A percentile compares a stretch with the other conserved stretches of the same genome.
These are phyloP conservation scores for Sporobolomyces phaffii DNA, from an alignment of 768 basidiomycete genomes.

Conservation along the genomic window DNA sequence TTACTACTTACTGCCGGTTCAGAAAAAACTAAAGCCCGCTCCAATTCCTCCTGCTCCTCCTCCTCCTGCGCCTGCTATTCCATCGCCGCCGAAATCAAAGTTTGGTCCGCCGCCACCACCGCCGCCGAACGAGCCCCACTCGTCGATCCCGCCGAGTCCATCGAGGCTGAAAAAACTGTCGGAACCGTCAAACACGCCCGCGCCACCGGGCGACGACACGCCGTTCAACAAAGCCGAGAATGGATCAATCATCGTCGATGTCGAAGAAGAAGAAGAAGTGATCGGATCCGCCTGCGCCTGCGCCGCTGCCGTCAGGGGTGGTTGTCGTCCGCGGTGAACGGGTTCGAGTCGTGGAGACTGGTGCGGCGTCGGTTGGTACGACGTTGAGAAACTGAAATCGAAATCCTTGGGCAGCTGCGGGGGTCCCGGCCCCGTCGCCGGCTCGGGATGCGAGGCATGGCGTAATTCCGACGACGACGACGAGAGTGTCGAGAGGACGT, in stretches of 20 bases:
- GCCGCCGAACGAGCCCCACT: neutral
- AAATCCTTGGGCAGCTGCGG: neutral
- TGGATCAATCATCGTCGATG: slow-evolving; percentile 10
- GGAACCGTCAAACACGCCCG: slow-evolving; percentile 18
- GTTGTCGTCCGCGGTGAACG: neutral
- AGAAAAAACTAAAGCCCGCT: slow-evolving; percentile 1
- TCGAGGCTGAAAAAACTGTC: slow-evolving; percentile 24
- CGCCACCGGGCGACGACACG: slow-evolving; percentile 12
- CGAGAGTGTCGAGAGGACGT: too few relatives aligned
- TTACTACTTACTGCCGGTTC: neutral
- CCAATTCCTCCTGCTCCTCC: neutral
- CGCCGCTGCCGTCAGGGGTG: too few relatives aligned
- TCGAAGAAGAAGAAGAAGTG: neutral
- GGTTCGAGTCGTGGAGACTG: neutral
- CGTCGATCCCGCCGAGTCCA: slow-evolving; percentile 7
- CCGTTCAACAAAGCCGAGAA: slow-evolving; percentile 22
- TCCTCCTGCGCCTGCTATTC: too few relatives aligned
- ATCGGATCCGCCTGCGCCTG: too few relatives aligned
- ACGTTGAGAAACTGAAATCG: slow-evolving; percentile 14
- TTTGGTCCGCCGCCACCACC: neutral
- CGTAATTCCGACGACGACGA: too few relatives aligned
- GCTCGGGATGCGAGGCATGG: too few relatives aligned
- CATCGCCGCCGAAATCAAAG: too few relatives aligned
- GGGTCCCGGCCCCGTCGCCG: too few relatives aligned
- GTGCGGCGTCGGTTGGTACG: slow-evolving; percentile 18